Evolutionary conservation across 2,329 filamentous ascomycete genomes (phyloP).

Genomic region (Orbilia brochopaga): DNA sequence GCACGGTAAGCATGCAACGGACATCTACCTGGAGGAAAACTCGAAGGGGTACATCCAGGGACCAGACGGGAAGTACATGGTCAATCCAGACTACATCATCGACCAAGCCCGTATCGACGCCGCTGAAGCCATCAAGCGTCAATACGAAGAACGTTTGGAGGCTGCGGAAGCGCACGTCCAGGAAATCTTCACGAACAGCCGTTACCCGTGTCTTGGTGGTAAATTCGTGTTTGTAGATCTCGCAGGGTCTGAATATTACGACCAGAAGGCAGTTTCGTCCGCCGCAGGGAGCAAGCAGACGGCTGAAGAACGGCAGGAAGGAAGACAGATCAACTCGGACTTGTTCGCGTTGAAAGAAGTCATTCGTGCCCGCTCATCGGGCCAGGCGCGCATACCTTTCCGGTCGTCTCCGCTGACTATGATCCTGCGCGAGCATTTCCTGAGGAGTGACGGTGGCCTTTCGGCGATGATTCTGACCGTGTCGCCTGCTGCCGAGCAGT

Average conservation of each 20-base stretch:
- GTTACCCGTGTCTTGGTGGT: slow-evolving; percentile 57
- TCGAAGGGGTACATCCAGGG: slow-evolving; percentile 55
- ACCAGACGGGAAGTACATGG: slow-evolving; percentile 56
- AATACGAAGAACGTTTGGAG: slow-evolving; percentile 57
- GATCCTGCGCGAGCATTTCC: slow-evolving; percentile 59
- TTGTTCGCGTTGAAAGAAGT: slow-evolving; percentile 61
- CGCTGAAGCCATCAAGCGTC: slow-evolving; percentile 58
- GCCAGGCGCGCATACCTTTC: slow-evolving; percentile 58
- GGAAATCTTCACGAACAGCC: slow-evolving; percentile 52
- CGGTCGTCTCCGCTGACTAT: slow-evolving; percentile 60
- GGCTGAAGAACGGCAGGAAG: slow-evolving; percentile 59
- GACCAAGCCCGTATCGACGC: slow-evolving; percentile 59
- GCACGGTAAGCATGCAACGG: slow-evolving; percentile 60
- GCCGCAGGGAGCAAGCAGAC: slow-evolving; percentile 55
- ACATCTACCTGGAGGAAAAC: slow-evolving; percentile 59
- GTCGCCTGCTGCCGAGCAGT: slow-evolving; percentile 58
- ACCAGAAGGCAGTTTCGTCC: slow-evolving; percentile 54
- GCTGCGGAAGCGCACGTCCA: slow-evolving; percentile 57
- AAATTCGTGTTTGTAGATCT: slow-evolving; percentile 61
- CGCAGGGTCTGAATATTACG: slow-evolving; percentile 60
- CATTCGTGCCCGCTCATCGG: slow-evolving; percentile 58
- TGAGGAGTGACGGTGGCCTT: slow-evolving; percentile 52
- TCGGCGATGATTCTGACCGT: slow-evolving; percentile 59
- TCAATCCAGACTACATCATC: slow-evolving; percentile 57
- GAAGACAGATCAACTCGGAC: slow-evolving; percentile 61